phyloP scores from a whole-genome alignment of 2,329 filamentous ascomycete genomes.

The Paracamarosporium sp. region DNA sequence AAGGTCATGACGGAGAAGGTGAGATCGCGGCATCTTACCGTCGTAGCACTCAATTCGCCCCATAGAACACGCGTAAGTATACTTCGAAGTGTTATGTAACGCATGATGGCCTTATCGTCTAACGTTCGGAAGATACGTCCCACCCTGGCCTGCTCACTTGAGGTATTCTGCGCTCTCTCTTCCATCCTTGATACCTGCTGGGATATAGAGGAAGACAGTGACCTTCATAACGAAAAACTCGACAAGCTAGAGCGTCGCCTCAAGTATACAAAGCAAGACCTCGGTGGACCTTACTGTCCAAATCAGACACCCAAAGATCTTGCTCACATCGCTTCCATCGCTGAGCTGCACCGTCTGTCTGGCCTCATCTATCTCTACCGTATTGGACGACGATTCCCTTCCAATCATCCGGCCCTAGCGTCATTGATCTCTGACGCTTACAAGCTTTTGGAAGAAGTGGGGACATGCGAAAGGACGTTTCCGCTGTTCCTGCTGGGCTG shows the following conservation, averaged over 20 bases:
- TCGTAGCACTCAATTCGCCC: neutral
- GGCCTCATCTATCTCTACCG: constrained; percentile 20
- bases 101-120: neutral
- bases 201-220: constrained; percentile 3
- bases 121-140: constrained; percentile 8
- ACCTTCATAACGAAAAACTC: constrained; percentile 1
- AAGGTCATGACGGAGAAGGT: neutral
- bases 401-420: neutral
- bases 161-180: constrained; percentile 13
- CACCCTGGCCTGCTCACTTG: constrained; percentile 16
- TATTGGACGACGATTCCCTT: neutral
- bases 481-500: constrained; percentile 36
- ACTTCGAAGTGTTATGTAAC: neutral
- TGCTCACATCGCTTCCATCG: constrained; percentile 3
- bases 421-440: constrained; percentile 12
- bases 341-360: constrained; percentile 9
- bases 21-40: neutral
- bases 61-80: neutral
- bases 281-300: neutral
- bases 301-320: neutral
- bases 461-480: constrained; percentile 30
- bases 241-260: constrained; percentile 20
- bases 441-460: constrained; percentile 17
- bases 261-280: constrained; percentile 14
- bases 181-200: constrained; percentile 6